These are phyloP conservation scores for Phlyctochytrium planicorne DNA, from an alignment of 192 early-diverging fungal species.

Conservation along the genomic window DNA sequence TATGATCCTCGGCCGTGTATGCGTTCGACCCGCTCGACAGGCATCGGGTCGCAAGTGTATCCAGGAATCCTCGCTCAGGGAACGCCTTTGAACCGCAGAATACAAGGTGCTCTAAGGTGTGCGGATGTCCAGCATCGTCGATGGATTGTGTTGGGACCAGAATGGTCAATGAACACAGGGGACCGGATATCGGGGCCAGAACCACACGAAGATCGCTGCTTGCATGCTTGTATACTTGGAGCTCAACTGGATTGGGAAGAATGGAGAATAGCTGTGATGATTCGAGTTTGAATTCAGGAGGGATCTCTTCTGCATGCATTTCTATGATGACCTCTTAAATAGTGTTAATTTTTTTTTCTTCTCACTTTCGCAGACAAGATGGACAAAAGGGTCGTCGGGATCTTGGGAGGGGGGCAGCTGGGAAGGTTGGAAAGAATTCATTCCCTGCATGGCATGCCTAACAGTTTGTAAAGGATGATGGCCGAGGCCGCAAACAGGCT, in stretches of 20 bases:
- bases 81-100: conserved; percentile 76
- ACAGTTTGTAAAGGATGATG: conserved; percentile 62
- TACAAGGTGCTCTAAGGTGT: conserved; percentile 81
- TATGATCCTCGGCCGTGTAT: conserved; percentile 61
- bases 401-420: conserved; percentile 91
- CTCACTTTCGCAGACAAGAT: conserved; percentile 16
- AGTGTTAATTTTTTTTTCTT: no score
- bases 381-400: conserved; percentile 38
- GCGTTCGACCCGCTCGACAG: conserved; percentile 77
- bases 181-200: conserved; percentile 61
- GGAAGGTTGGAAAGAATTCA: conserved; percentile 71
- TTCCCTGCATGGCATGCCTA: neutral
- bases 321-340: no score
- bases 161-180: conserved; percentile 64
- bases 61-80: conserved; percentile 71
- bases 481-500: conserved; percentile 92
- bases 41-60: conserved; percentile 68
- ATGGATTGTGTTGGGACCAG: conserved; percentile 69
- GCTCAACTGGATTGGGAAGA: no score
- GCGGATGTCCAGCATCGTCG: conserved; percentile 74
- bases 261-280: no score
- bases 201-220: conserved; percentile 48
- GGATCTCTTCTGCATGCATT: no score
- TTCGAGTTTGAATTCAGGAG: no score
- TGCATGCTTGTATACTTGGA: conserved; percentile 34